Evolutionary conservation across 2,329 filamentous ascomycete genomes (phyloP), one percentile per base, ranked within the genome.

Genomic region (Periconia sp.): DNA sequence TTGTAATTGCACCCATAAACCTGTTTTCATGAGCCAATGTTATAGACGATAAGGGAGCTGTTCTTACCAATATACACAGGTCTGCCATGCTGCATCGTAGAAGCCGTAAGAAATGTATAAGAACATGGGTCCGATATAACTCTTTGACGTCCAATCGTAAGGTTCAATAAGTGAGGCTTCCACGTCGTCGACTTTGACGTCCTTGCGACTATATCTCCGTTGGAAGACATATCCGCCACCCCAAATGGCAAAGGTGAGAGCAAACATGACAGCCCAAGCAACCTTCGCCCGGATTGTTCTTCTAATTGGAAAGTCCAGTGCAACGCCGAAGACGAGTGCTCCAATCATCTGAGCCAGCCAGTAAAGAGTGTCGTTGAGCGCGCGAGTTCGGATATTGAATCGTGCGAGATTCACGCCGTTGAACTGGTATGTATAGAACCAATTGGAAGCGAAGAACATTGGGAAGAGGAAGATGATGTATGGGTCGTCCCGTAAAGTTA

Each of bases 1-100:
- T 96, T 68, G 88, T 92, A 37, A 96, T 82, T 8, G 92, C 85
- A 47, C 92, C 92, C 88, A 96, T 95, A 77, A 89, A 91, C 87
- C 87, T 89, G 55, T 19, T 23, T 6, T 3, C 2, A 41, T 61
- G 47, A 60, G 49, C 51, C 47, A 47, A 14, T 40, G 3, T 18
- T n/a, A n/a, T n/a, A n/a, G n/a, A n/a, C n/a, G n/a, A n/a, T n/a
- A n/a, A n/a, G n/a, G n/a, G 13, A 23, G 33, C 44, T 33, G 8
- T 43, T 70, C 78, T 66, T 72, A 83, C 92, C 92, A 96, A 79
- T 97, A 96, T 45, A 92, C 86, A 65, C 81, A 86, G 0, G 90
- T 92, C 78, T 97, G 92, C 87, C 91, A 96, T 48, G 86, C 83
- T 44, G 92, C 90, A 68, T 96, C 92, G 63, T 86, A 94, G 72